Conservation (phyloP, 2,329 filamentous ascomycete genomes). For the Stagonosporopsis tanaceti region DNA sequence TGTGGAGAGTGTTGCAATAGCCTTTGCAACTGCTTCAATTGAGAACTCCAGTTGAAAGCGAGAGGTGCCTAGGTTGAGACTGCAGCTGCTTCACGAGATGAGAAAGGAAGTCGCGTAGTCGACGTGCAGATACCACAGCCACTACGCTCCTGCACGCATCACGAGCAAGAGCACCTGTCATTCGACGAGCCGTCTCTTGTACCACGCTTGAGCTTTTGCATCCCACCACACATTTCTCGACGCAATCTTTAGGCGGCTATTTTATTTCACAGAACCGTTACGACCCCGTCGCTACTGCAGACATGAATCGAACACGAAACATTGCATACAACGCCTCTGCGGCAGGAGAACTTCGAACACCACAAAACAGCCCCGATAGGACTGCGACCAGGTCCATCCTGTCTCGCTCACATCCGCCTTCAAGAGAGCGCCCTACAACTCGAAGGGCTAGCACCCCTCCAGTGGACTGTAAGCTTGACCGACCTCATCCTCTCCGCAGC, state of each 20-base stretch:
- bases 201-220: background rate
- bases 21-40: conserved; percentile 10
- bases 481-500: background rate
- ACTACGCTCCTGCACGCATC: background rate
- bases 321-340: background rate
- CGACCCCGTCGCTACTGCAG: background rate
- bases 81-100: background rate
- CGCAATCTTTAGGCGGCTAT: background rate
- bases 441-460: background rate
- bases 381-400: background rate
- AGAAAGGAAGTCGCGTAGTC: background rate
- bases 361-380: background rate
- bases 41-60: background rate
- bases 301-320: background rate
- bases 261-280: background rate
- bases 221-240: background rate
- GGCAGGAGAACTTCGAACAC: no score
- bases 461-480: background rate
- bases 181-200: background rate
- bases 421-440: background rate
- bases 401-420: background rate
- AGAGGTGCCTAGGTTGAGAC: background rate
- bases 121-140: background rate
- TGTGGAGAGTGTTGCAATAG: conserved; percentile 17
- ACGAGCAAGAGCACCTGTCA: background rate